Evolutionary conservation across 2,329 filamentous ascomycete species (phyloP).

Genomic region (Coniella lustricola): DNA sequence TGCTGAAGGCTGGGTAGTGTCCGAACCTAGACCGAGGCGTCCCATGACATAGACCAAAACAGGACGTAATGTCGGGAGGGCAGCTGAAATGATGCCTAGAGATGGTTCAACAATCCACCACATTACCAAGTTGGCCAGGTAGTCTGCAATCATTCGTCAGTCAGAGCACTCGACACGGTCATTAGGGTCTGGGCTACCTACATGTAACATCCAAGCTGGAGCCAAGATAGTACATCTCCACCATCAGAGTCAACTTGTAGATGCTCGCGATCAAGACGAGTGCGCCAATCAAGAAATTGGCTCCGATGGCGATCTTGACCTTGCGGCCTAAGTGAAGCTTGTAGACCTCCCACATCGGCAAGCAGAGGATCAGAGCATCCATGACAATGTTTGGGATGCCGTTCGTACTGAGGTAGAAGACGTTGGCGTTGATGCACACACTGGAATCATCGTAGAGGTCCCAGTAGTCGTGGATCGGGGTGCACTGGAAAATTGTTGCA

Average conservation of each 20-base stretch:
- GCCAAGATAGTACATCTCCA: slow-evolving; percentile 1
- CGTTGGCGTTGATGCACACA: background rate
- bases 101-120: background rate
- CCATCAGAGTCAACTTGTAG: background rate
- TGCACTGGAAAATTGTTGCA: slow-evolving; percentile 1
- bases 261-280: background rate
- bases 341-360: slow-evolving; percentile 2
- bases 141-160: background rate
- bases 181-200: background rate
- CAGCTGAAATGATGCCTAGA: background rate
- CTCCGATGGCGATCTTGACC: background rate
- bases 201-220: background rate
- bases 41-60: background rate
- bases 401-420: background rate
- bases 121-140: background rate
- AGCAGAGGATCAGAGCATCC: slow-evolving; percentile 5
- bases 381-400: slow-evolving; percentile 2
- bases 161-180: background rate
- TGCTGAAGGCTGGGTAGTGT: background rate
- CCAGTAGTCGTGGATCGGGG: background rate
- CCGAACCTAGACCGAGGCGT: background rate
- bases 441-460: background rate
- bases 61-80: background rate
- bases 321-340: slow-evolving; percentile 1
- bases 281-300: slow-evolving; percentile 1